Evolutionary conservation across 192 early-diverging fungal genomes (phyloP).

Genomic region (Mortierella alpina): DNA sequence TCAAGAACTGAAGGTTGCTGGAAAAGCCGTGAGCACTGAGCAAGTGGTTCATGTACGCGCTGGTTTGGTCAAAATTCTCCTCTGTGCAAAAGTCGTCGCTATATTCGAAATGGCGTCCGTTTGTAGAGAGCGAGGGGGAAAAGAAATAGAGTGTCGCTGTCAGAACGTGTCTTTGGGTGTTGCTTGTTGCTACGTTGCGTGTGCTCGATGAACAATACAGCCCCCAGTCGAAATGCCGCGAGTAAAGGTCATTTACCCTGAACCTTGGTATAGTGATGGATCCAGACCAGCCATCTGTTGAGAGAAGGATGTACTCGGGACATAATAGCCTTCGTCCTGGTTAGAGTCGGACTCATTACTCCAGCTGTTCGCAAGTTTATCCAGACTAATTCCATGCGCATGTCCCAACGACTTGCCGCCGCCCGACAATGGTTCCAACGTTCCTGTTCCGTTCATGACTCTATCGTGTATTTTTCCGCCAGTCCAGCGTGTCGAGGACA

Average conservation of each 20-base stretch:
- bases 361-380: constrained; percentile 3
- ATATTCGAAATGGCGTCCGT: background rate
- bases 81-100: constrained; percentile 42
- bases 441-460: constrained; percentile 4
- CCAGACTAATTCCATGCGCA: background rate
- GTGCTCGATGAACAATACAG: too few relatives aligned
- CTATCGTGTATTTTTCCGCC: background rate
- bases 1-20: constrained; percentile 29
- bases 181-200: too few relatives aligned
- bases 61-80: constrained; percentile 52
- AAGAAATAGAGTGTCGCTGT: background rate
- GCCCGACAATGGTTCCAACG: too few relatives aligned
- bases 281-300: constrained; percentile 29
- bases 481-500: too few relatives aligned
- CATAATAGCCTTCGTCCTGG: constrained; percentile 42
- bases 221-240: background rate
- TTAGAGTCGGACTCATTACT: constrained; percentile 27
- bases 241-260: constrained; percentile 22
- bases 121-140: background rate
- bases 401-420: too few relatives aligned
- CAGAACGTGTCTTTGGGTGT: background rate
- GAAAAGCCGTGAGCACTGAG: constrained; percentile 32
- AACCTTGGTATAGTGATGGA: constrained; percentile 39
- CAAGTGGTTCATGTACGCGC: constrained; percentile 43
- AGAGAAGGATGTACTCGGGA: constrained; percentile 33